A percentile compares a stretch with the other conserved stretches of the same genome.
Conservation (phyloP, 2,329 filamentous ascomycete species). For the Phaeosphaeria sp. region DNA sequence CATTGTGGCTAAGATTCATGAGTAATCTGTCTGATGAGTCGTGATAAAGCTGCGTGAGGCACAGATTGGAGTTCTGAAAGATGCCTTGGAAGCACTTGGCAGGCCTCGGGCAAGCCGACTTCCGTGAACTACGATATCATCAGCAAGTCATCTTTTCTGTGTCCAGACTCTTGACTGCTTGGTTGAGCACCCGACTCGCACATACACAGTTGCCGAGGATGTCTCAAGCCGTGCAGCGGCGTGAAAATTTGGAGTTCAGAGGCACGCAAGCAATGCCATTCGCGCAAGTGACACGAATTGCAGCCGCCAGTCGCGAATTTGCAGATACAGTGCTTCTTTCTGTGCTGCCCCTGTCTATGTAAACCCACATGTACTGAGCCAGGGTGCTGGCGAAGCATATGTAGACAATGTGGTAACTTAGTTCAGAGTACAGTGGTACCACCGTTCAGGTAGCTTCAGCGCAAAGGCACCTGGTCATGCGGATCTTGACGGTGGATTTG, state of each 20-base stretch:
- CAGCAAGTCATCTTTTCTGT: not conserved
- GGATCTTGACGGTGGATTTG: too few relatives aligned
- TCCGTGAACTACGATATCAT: not conserved
- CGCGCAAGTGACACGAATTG: too few relatives aligned
- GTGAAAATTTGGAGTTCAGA: not conserved
- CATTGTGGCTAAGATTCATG: conserved; percentile 10
- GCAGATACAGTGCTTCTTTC: not conserved
- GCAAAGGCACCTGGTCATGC: too few relatives aligned
- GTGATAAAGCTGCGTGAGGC: not conserved
- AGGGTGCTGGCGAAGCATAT: too few relatives aligned
- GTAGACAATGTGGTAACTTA: too few relatives aligned
- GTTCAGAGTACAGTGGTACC: too few relatives aligned
- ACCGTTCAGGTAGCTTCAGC: too few relatives aligned
- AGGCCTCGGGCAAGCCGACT: not conserved
- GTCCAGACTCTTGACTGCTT: not conserved
- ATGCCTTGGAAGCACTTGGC: not conserved
- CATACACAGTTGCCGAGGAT: not conserved
- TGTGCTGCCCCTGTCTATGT: too few relatives aligned
- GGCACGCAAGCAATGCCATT: not conserved
- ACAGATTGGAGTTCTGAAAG: not conserved
- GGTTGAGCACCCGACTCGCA: not conserved
- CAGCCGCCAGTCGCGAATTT: too few relatives aligned
- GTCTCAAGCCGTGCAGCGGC: not conserved
- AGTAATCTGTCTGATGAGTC: not conserved
- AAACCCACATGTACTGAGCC: too few relatives aligned